A percentile compares a stretch with the other conserved stretches of the same genome.
These are phyloP conservation scores for Polytrichum commune DNA, from an alignment of 225 moss, liverwort and hornwort species.

Conservation along the genomic window DNA sequence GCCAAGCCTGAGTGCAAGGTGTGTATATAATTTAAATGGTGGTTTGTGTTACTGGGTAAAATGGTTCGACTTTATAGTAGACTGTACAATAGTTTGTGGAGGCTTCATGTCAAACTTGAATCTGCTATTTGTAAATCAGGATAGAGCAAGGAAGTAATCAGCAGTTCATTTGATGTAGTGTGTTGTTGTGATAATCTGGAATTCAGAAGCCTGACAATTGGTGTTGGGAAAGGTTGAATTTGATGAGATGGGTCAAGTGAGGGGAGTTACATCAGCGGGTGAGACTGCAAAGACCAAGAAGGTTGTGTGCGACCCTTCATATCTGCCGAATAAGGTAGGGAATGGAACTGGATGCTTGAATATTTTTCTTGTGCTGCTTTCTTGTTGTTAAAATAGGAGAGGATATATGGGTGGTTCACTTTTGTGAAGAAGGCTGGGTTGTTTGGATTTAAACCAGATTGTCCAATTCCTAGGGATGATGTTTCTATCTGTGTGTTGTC, in stretches of 20 bases:
- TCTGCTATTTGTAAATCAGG: no score
- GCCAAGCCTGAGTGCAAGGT: constrained; percentile 98
- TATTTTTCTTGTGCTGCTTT: no score
- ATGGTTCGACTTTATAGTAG: neutral
- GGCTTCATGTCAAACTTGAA: neutral
- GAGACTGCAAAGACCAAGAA: constrained; percentile 87
- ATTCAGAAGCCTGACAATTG: neutral
- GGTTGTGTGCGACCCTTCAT: constrained; percentile 94
- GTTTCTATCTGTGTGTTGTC: no score
- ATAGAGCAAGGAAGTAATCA: no score
- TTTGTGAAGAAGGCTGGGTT: no score
- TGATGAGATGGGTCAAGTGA: constrained; percentile 79
- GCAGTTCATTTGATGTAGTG: no score
- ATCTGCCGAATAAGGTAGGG: constrained; percentile 84
- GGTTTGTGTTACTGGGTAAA: neutral
- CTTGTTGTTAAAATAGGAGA: no score
- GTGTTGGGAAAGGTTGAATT: constrained; percentile 67
- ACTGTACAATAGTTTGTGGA: neutral
- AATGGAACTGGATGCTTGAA: no score
- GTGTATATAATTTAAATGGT: neutral
- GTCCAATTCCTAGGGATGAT: no score
- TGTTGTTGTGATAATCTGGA: no score
- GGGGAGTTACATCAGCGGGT: constrained; percentile 89
- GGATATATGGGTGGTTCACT: no score
- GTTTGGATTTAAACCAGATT: no score